Percentiles rank a stretch among this genome's conserved stretches.
phyloP scores from a whole-genome alignment of 306 rosid genomes.

The Aeschynomene evenia region DNA sequence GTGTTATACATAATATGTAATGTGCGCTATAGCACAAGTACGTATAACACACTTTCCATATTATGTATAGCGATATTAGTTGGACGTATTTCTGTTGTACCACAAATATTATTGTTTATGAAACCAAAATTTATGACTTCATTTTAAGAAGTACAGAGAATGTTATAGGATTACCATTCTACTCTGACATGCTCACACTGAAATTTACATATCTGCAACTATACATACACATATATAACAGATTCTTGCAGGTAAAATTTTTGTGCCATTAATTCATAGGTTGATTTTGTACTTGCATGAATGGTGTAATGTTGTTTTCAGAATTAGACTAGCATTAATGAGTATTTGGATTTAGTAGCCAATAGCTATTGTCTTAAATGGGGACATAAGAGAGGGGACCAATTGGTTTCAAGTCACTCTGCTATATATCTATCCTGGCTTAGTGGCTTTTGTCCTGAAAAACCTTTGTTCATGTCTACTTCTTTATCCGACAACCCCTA shows the following conservation, averaged over 20 bases:
- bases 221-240: too few species aligned
- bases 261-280: slow-evolving; percentile 14
- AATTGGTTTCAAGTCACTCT: slow-evolving; percentile 66
- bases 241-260: slow-evolving; percentile 21
- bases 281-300: slow-evolving; percentile 36
- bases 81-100: too few species aligned
- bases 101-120: background rate
- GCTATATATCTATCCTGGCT: slow-evolving; percentile 58
- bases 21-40: too few species aligned
- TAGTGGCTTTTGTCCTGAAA: slow-evolving; percentile 61
- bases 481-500: slow-evolving; percentile 68
- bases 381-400: slow-evolving; percentile 75
- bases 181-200: background rate
- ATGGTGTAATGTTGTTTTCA: slow-evolving; percentile 55
- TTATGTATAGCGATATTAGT: too few species aligned
- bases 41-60: too few species aligned
- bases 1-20: too few species aligned
- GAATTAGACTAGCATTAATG: slow-evolving; percentile 53
- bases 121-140: background rate
- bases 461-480: slow-evolving; percentile 53
- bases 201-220: slow-evolving; percentile 16
- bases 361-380: slow-evolving; percentile 51
- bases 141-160: slow-evolving; percentile 2
- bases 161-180: background rate
- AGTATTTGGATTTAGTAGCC: slow-evolving; percentile 61